Evolutionary conservation across 768 basidiomycete genomes (phyloP).

Genomic region (Auricularia sp.): DNA sequence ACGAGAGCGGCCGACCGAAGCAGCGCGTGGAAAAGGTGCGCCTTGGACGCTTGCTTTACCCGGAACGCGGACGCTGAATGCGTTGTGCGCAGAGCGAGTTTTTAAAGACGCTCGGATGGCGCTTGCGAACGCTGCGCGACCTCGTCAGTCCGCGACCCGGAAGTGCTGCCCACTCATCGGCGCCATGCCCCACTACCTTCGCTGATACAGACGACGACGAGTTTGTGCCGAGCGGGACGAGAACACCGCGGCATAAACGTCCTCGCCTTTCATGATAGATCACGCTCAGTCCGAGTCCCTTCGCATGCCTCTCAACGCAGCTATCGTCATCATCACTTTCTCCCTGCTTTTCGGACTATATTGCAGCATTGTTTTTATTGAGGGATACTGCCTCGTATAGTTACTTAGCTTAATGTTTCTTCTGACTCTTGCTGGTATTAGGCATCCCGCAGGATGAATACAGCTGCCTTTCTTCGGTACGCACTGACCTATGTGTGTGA

Average conservation of each 20-base stretch:
- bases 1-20: conserved; percentile 32
- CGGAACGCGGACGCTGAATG: background rate
- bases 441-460: too few relatives aligned
- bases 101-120: conserved; percentile 46
- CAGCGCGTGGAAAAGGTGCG: conserved; percentile 51
- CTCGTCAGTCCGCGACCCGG: too few relatives aligned
- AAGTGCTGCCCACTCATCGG: background rate
- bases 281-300: background rate
- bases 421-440: too few relatives aligned
- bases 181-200: background rate
- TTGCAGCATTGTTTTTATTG: too few relatives aligned
- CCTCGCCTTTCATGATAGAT: background rate
- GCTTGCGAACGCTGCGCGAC: conserved; percentile 46
- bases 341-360: too few relatives aligned
- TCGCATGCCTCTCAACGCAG: background rate
- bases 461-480: too few relatives aligned
- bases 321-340: too few relatives aligned
- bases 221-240: background rate
- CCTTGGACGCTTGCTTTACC: background rate
- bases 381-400: too few relatives aligned
- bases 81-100: conserved; percentile 47
- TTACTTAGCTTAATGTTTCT: too few relatives aligned
- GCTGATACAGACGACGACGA: background rate
- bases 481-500: too few relatives aligned
- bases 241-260: background rate